phyloP scores from a whole-genome alignment of 148 eudicot genomes.

The Cornus florida region DNA sequence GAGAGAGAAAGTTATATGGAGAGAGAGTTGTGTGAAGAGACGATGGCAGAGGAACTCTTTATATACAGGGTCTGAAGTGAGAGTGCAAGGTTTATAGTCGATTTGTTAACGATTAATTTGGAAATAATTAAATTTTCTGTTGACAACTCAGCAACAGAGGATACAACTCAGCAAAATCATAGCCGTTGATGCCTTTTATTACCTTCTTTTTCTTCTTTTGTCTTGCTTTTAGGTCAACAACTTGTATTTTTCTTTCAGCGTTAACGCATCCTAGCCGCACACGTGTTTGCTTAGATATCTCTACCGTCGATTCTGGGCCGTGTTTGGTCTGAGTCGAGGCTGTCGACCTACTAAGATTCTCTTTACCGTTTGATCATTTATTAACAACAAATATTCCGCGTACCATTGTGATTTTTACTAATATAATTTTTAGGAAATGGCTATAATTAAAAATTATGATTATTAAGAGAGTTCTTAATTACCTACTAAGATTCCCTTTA shows the following conservation, averaged over 20 bases:
- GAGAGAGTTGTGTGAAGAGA: not conserved
- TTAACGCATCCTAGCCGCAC: not conserved
- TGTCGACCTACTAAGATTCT: not conserved
- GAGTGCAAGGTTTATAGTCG: not conserved
- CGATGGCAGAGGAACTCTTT: not conserved
- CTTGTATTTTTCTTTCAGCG: not conserved
- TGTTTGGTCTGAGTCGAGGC: too few species aligned
- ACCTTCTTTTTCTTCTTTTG: not conserved
- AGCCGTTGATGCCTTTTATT: not conserved
- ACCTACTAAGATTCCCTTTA: not conserved
- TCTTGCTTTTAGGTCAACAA: not conserved
- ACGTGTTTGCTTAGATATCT: not conserved
- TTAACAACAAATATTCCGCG: not conserved
- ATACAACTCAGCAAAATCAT: not conserved
- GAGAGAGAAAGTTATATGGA: not conserved
- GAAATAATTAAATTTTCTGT: not conserved
- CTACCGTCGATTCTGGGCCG: not conserved
- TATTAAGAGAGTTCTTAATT: too few species aligned
- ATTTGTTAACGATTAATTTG: not conserved
- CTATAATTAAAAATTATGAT: too few species aligned
- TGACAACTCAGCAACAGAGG: slow-evolving; percentile 18
- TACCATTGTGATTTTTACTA: slow-evolving; percentile 4
- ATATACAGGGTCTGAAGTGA: not conserved
- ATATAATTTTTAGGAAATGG: too few species aligned
- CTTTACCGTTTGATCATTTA: not conserved